phyloP scores from a whole-genome alignment of 2,329 filamentous ascomycete species.

The Epichloe amarillans region DNA sequence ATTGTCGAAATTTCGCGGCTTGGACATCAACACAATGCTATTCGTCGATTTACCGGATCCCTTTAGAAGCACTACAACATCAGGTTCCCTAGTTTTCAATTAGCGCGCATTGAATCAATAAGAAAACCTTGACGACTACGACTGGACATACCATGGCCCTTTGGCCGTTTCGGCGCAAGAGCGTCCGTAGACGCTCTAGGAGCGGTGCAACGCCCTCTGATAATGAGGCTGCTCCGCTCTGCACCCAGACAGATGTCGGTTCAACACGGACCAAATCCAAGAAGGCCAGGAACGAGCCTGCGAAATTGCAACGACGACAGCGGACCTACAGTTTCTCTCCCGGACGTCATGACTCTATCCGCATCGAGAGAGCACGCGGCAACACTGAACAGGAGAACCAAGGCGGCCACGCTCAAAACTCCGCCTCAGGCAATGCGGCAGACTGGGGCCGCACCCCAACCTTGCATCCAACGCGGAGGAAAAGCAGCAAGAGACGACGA shows the following conservation, averaged over 20 bases:
- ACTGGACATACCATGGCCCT: constrained; percentile 47
- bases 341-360: constrained; percentile 41
- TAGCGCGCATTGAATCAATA: constrained; percentile 1
- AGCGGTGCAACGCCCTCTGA: constrained; percentile 41
- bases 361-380: constrained; percentile 18
- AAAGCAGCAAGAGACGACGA: constrained; percentile 64
- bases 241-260: constrained; percentile 21
- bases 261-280: constrained; percentile 14
- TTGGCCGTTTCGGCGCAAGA: constrained; percentile 71
- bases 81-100: neutral
- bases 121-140: neutral
- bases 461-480: constrained; percentile 49
- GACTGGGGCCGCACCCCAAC: constrained; percentile 29
- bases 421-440: constrained; percentile 2
- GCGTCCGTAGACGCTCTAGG: constrained; percentile 47
- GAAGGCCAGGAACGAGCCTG: constrained; percentile 32
- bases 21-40: constrained; percentile 5
- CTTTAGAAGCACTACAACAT: neutral
- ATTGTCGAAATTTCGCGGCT: neutral
- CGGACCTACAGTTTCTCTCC: constrained; percentile 51
- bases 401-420: constrained; percentile 7
- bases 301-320: constrained; percentile 32
- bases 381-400: neutral
- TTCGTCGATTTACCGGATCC: constrained; percentile 2
- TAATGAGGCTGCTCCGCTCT: constrained; percentile 30